A percentile compares a stretch with the other conserved stretches of the same genome.
phyloP scores from a whole-genome alignment of 257 asterid species.

The Solanum lycopersicoides region DNA sequence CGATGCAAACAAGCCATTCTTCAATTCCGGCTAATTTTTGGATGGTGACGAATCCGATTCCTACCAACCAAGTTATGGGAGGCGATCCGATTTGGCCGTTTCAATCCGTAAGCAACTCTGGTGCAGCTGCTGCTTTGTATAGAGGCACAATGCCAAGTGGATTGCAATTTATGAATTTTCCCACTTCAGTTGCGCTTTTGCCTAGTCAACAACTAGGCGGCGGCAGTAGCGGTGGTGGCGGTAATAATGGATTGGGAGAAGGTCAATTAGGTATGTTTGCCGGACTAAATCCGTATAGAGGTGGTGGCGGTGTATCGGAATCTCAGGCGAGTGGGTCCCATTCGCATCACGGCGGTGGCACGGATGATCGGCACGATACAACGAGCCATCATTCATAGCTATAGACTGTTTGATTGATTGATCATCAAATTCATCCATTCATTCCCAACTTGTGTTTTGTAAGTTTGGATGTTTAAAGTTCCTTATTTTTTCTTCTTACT shows the following conservation, averaged over 20 bases:
- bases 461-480: conserved; percentile 31
- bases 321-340: conserved; percentile 80
- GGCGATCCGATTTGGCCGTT: conserved; percentile 86
- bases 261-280: conserved; percentile 53
- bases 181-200: conserved; percentile 61
- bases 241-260: conserved; percentile 43
- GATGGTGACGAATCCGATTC: conserved; percentile 81
- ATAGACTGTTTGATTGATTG: not conserved
- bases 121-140: conserved; percentile 39
- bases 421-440: not conserved
- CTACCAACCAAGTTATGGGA: conserved; percentile 54
- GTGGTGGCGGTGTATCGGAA: conserved; percentile 46
- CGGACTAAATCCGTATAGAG: conserved; percentile 49
- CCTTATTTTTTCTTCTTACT: not conserved
- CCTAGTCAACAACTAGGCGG: conserved; percentile 53
- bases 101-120: conserved; percentile 40
- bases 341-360: conserved; percentile 48
- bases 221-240: conserved; percentile 4
- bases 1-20: conserved; percentile 63
- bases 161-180: conserved; percentile 85
- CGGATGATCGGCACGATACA: conserved; percentile 59
- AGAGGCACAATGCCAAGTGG: conserved; percentile 78
- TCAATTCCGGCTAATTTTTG: conserved; percentile 82
- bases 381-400: conserved; percentile 61
- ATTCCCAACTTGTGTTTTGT: conserved; percentile 16